Base-by-base conservation (phyloP, 805 yeast species). In the Spathaspora passalidarum region DNA sequence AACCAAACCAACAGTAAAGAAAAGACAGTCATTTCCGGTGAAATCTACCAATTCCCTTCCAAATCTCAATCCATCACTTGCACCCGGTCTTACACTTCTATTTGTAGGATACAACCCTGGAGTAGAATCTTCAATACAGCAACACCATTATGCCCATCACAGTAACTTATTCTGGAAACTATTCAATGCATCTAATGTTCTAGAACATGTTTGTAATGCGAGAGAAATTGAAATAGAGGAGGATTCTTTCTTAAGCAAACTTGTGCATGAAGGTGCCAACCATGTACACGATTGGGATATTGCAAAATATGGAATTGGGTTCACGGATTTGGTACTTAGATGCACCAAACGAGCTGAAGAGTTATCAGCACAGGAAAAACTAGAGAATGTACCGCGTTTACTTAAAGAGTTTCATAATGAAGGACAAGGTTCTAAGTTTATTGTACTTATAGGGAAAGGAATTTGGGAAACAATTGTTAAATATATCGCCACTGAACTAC, bases 81-180 rank as follows among this genome's bases (percentile, higher is more conserved):
- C 51, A 14, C 42, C 46, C 2, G 43, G 57, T 40, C 54, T 66
- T 35, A 47, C 55, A 13, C 42, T 84, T 1, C 70, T 86, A 3
- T 85, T 86, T 53, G 71, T 85, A 2, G 94, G 94, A 1, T 84
- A 73, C 66, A 86, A 86, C 54, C 94, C 94, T 0, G 87, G 91
- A 2, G 61, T 80, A 3, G 73, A 72, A 54, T 82, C 90, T 1
- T 78, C 88, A 0, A 53, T 63, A 16, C 59, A 65, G 7, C 89
- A 86, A 26, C 91, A 85, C 56, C 80, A 84, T 55, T 86, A 82
- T 59, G 92, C 92, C 0, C 91, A 86, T 56, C 78, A 66, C 16
- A 72, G 86, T 10, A 86, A 86, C 55, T 57, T 73, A 29, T 86
- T 86, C 57, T 86, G 91, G 91, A 79, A 75, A 48, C 60, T 84